Percentiles rank a stretch among this genome's conserved stretches.
These are phyloP conservation scores for Tanacetum coccineum DNA, from an alignment of 129 eudicot genomes.

Conservation along the genomic window DNA sequence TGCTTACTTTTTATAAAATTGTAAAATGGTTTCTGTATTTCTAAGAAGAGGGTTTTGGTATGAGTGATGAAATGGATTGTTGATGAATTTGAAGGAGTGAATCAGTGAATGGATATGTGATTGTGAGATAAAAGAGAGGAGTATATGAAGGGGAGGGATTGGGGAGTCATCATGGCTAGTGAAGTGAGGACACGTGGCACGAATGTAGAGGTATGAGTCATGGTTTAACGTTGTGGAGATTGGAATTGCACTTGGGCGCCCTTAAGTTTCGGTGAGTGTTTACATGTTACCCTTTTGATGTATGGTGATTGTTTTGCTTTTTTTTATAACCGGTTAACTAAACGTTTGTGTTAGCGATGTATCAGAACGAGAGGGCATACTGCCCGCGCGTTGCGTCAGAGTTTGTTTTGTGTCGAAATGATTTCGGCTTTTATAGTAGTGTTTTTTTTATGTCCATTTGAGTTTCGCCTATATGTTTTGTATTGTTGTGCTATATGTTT, in stretches of 20 bases:
- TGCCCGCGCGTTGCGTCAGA: too few relatives aligned
- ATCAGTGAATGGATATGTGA: too few relatives aligned
- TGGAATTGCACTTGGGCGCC: conserved; percentile 10
- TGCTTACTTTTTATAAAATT: not conserved
- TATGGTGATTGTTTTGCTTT: too few relatives aligned
- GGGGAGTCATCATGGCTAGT: conserved; percentile 32
- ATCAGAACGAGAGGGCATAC: too few relatives aligned
- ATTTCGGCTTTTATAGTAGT: too few relatives aligned
- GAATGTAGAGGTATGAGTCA: conserved; percentile 26
- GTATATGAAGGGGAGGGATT: conserved; percentile 19
- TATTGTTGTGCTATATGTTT: too few relatives aligned
- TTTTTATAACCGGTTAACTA: too few relatives aligned
- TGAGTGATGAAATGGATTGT: not conserved
- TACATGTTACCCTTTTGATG: not conserved
- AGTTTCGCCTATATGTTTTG: too few relatives aligned
- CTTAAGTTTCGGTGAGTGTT: not conserved
- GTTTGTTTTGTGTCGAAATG: too few relatives aligned
- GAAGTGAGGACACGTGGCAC: conserved; percentile 31
- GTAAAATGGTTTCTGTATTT: not conserved
- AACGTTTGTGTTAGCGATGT: too few relatives aligned
- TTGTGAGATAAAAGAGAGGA: not conserved
- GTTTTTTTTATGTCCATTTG: too few relatives aligned
- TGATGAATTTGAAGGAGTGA: too few relatives aligned
- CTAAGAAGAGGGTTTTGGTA: not conserved
- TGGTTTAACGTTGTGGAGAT: not conserved